Conservation (phyloP, 108 stramenopile species). For the Mayamaea pseudoterrestris region DNA sequence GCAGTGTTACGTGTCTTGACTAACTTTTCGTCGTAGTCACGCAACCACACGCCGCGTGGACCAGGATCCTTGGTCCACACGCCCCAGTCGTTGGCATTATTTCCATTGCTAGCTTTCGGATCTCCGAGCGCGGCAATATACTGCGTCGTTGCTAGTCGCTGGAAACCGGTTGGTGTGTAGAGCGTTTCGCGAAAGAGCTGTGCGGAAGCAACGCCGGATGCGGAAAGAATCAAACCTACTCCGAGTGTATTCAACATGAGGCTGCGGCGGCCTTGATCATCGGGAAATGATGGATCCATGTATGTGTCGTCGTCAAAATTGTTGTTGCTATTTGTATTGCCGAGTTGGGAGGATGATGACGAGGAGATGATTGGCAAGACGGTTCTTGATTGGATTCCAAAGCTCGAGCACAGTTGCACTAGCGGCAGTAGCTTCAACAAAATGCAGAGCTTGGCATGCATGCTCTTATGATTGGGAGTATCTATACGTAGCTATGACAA, state of each 20-base stretch:
- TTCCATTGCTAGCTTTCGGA: constrained; percentile 40
- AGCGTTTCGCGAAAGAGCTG: constrained; percentile 17
- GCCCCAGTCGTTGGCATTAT: constrained; percentile 53
- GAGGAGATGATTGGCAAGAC: no score
- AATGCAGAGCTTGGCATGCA: no score
- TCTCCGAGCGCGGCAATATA: constrained; percentile 77
- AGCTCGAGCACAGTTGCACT: no score
- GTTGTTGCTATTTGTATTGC: not conserved
- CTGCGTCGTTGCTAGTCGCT: constrained; percentile 47
- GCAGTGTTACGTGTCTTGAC: constrained; percentile 26
- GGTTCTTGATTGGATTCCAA: no score
- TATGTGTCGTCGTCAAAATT: constrained; percentile 5
- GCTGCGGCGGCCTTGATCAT: constrained; percentile 13
- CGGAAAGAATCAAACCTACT: constrained; percentile 16
- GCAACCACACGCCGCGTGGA: constrained; percentile 66
- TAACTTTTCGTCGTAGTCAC: constrained; percentile 37
- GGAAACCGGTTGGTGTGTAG: constrained; percentile 33
- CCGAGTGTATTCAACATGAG: constrained; percentile 19
- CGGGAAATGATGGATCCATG: not conserved
- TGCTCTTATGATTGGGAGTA: no score
- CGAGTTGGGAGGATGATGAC: not conserved
- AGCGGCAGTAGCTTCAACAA: no score
- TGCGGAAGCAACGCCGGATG: constrained; percentile 19
- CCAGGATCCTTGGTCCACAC: constrained; percentile 76
- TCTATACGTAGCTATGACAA: no score